phyloP scores from a whole-genome alignment of 192 early-diverging fungal species.

The Lobosporangium transversale region DNA sequence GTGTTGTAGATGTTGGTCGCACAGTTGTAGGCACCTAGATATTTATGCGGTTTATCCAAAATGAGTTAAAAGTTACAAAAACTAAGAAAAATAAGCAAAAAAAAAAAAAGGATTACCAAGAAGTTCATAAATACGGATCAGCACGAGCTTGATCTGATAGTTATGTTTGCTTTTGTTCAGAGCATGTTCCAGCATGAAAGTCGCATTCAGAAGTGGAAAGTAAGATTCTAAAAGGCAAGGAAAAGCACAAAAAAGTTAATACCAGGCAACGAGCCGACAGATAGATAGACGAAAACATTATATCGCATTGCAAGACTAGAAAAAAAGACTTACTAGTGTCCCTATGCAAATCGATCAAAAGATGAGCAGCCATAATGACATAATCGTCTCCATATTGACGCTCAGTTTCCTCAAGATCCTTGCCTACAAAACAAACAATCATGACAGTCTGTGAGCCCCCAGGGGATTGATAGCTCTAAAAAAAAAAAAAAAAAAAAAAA shows the following conservation, averaged over 20 bases:
- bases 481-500: too few relatives aligned
- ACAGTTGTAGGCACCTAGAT: constrained; percentile 67
- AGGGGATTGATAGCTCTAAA: too few relatives aligned
- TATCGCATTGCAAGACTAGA: too few relatives aligned
- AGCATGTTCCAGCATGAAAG: constrained; percentile 79
- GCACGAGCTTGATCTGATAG: constrained; percentile 88
- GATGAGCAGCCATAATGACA: constrained; percentile 68
- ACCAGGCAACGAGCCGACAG: too few relatives aligned
- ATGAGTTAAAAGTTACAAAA: not conserved
- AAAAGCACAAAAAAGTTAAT: not conserved
- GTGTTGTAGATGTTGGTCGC: constrained; percentile 69
- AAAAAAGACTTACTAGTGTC: constrained; percentile 33
- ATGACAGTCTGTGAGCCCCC: too few relatives aligned
- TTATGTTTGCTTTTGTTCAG: constrained; percentile 79
- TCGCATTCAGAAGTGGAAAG: constrained; percentile 55
- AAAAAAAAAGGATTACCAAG: constrained; percentile 63
- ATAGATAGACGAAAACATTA: too few relatives aligned
- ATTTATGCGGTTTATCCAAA: not conserved
- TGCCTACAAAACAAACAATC: constrained; percentile 48
- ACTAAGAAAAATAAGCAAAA: not conserved
- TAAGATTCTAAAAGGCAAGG: constrained; percentile 33
- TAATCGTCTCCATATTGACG: constrained; percentile 86
- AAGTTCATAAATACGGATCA: constrained; percentile 82
- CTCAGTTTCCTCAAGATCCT: constrained; percentile 72
- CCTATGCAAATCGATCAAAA: constrained; percentile 65